These are phyloP conservation scores for Phycomyces blakesleeanus DNA, from an alignment of 192 early-diverging fungal genomes.

Conservation along the genomic window DNA sequence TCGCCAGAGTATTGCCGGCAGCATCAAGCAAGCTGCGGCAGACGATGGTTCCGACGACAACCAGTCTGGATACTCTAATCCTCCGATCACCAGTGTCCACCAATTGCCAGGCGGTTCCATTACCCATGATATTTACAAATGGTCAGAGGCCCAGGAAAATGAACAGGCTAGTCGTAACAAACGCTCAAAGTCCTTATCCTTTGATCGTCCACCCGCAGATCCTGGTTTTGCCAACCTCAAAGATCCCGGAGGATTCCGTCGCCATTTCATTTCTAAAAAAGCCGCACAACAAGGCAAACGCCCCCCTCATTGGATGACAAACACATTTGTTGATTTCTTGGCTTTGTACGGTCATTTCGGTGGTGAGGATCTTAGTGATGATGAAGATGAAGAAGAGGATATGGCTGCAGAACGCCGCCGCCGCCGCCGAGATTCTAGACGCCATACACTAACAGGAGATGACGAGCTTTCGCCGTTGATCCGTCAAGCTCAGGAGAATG, in stretches of 20 bases:
- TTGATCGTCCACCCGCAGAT: slow-evolving; percentile 46
- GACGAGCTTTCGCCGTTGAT: slow-evolving; percentile 38
- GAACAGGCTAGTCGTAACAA: slow-evolving; percentile 28
- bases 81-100: slow-evolving; percentile 19
- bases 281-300: slow-evolving; percentile 66
- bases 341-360: slow-evolving; percentile 92
- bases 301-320: slow-evolving; percentile 76
- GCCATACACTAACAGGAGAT: neutral
- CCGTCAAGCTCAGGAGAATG: slow-evolving; percentile 29
- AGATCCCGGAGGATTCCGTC: slow-evolving; percentile 85
- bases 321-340: slow-evolving; percentile 93
- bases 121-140: slow-evolving; percentile 88
- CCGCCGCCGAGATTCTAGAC: slow-evolving; percentile 2
- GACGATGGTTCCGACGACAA: neutral
- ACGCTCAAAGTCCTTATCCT: slow-evolving; percentile 47
- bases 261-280: slow-evolving; percentile 77
- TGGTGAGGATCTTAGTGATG: slow-evolving; percentile 84
- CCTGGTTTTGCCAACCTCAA: slow-evolving; percentile 46
- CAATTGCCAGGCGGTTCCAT: slow-evolving; percentile 70
- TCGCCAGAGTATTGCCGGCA: neutral
- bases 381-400: slow-evolving; percentile 55
- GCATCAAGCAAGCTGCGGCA: neutral
- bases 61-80: neutral
- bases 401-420: slow-evolving; percentile 14
- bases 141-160: slow-evolving; percentile 68